Evolutionary conservation across 139 green algal genomes (phyloP).

Genomic region (Haematococcus lacustris): DNA sequence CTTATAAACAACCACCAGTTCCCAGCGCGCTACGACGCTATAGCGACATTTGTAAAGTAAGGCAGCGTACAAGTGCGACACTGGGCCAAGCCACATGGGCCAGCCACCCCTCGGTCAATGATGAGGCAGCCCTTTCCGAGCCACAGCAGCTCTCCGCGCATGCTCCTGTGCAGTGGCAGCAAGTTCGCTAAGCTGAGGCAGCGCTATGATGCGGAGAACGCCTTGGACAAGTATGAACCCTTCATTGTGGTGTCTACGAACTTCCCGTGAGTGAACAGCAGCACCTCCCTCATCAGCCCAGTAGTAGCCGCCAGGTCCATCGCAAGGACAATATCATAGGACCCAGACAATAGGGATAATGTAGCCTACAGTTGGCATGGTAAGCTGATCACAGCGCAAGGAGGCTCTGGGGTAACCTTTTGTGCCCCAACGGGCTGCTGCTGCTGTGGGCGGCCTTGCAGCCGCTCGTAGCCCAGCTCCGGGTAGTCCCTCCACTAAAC

Average conservation of each 20-base stretch:
- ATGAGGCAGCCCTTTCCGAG: neutral
- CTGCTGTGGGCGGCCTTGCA: too few relatives aligned
- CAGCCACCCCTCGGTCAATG: neutral
- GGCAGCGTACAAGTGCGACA: neutral
- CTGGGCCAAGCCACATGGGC: neutral
- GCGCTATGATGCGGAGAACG: constrained; percentile 33
- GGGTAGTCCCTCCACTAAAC: too few relatives aligned
- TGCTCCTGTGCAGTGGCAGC: constrained; percentile 20
- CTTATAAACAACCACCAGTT: constrained; percentile 41
- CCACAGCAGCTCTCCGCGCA: neutral
- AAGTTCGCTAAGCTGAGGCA: constrained; percentile 45
- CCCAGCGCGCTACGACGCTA: constrained; percentile 18
- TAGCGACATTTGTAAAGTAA: neutral
- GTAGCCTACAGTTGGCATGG: neutral
- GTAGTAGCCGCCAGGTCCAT: too few relatives aligned
- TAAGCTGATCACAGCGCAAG: neutral
- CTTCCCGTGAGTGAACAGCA: constrained; percentile 64
- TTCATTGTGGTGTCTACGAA: constrained; percentile 65
- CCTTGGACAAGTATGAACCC: constrained; percentile 63
- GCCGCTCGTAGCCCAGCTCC: too few relatives aligned
- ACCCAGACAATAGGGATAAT: too few relatives aligned
- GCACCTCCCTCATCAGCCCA: too few relatives aligned
- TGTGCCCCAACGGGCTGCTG: too few relatives aligned
- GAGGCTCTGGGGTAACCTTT: too few relatives aligned
- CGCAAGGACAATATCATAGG: too few relatives aligned